Conservation (phyloP, 1,284 basidiomycete genomes). For the Puccinia hordei region DNA sequence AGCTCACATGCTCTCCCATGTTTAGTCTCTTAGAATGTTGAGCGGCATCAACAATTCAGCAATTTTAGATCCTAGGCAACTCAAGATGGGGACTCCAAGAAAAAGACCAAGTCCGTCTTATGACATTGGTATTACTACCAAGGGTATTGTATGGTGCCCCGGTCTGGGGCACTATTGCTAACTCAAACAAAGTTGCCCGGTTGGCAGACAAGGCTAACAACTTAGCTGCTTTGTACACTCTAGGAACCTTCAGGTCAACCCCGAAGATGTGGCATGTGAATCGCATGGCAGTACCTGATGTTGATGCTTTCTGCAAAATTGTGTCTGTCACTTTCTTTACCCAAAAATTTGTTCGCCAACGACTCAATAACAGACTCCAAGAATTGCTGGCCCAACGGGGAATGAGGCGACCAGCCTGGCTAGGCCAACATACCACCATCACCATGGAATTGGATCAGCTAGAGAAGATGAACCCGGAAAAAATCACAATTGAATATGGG, state of each 20-base stretch:
- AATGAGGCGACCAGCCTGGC: neutral
- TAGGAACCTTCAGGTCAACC: neutral
- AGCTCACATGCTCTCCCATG: neutral
- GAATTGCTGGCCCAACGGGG: neutral
- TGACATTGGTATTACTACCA: neutral
- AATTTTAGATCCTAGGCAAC: neutral
- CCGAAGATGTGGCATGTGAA: neutral
- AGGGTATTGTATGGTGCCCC: neutral
- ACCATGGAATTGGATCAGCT: neutral
- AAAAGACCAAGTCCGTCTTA: neutral
- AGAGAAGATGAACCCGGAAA: neutral
- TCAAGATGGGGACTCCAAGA: neutral
- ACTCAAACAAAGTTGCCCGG: neutral
- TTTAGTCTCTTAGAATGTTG: neutral
- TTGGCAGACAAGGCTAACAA: neutral
- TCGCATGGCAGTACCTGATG: neutral
- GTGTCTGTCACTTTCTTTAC: neutral
- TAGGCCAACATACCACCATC: neutral
- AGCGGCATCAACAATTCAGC: neutral
- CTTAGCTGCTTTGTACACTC: too few relatives aligned
- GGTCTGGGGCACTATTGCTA: neutral
- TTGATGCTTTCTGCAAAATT: neutral
- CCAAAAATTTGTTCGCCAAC: neutral
- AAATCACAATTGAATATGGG: neutral
- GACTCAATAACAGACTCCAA: neutral